These are phyloP conservation scores for Cerrena zonata DNA, from an alignment of 1,284 basidiomycete genomes.

Conservation along the genomic window DNA sequence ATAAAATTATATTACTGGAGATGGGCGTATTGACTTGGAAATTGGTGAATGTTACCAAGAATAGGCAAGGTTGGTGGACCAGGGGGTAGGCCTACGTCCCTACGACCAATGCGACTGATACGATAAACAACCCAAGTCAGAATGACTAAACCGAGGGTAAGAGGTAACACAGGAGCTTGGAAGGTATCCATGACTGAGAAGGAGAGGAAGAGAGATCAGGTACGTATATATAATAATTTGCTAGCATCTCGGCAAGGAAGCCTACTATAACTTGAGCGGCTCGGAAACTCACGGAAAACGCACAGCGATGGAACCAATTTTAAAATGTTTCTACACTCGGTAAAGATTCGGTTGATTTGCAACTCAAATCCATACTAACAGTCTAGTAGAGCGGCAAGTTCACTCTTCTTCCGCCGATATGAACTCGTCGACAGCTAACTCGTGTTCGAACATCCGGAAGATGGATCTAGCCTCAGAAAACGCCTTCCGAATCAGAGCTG, in stretches of 20 bases:
- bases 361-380: too few relatives aligned
- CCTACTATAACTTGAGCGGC: too few relatives aligned
- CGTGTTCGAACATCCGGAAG: conserved; percentile 7
- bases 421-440: conserved; percentile 1
- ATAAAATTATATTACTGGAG: not conserved
- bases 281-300: too few relatives aligned
- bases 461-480: conserved; percentile 3
- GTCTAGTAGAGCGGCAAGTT: too few relatives aligned
- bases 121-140: not conserved
- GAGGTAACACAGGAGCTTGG: not conserved
- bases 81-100: not conserved
- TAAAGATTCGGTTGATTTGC: too few relatives aligned
- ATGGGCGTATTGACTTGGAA: not conserved
- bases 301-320: too few relatives aligned
- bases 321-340: too few relatives aligned
- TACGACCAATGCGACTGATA: not conserved
- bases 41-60: not conserved
- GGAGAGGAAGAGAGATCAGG: too few relatives aligned
- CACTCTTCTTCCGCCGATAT: conserved; percentile 3
- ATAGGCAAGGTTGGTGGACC: not conserved
- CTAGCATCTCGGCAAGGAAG: too few relatives aligned
- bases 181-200: not conserved
- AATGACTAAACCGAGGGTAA: not conserved
- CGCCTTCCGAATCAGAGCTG: conserved; percentile 3
- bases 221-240: too few relatives aligned